phyloP scores from a whole-genome alignment of 2,329 filamentous ascomycete species.

The Talaromyces sp. region DNA sequence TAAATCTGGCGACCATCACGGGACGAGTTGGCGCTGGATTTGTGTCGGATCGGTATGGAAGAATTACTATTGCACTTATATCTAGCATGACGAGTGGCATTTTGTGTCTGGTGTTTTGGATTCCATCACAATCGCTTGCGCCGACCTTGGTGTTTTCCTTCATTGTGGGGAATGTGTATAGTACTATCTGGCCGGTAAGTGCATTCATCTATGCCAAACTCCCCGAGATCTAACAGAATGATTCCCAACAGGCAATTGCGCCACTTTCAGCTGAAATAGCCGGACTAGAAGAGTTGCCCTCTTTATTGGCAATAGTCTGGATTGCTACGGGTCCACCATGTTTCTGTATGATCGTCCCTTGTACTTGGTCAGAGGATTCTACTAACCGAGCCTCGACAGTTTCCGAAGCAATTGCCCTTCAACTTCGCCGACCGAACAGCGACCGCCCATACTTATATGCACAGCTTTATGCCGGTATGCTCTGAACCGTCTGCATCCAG shows the following conservation, averaged over 20 bases:
- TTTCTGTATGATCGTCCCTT: neutral
- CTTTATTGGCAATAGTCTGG: slow-evolving; percentile 3
- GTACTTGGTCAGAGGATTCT: neutral
- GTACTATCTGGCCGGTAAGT: neutral
- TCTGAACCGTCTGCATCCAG: too few relatives aligned
- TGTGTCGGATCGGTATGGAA: neutral
- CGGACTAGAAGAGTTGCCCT: neutral
- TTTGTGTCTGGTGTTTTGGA: neutral
- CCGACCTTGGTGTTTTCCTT: neutral
- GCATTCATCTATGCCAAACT: neutral
- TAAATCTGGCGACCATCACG: neutral
- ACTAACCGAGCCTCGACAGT: neutral
- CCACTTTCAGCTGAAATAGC: neutral
- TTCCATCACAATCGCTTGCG: neutral
- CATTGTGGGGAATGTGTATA: neutral
- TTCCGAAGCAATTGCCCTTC: neutral
- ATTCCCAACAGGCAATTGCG: neutral
- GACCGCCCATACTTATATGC: neutral
- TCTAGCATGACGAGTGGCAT: neutral
- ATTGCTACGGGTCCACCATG: neutral
- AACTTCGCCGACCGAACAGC: neutral
- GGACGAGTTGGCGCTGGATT: neutral
- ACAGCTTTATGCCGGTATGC: neutral
- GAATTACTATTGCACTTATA: neutral
- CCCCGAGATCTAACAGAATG: neutral